Conservation (phyloP, 805 yeast species). For the Metschnikowia kofuensis region DNA sequence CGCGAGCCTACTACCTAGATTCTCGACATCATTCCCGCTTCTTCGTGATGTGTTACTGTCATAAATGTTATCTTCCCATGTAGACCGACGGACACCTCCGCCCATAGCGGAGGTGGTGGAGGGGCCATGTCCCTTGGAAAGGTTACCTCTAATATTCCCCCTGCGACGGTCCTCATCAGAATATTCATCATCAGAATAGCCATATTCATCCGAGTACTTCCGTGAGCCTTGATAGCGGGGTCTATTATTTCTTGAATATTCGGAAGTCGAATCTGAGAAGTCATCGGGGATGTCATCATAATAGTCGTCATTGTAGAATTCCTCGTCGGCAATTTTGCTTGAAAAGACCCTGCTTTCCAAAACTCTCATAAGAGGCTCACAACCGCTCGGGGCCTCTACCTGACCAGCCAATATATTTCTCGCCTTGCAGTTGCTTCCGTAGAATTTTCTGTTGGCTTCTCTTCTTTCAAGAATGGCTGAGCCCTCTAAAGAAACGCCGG, state of each 20-base stretch:
- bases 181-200: slow-evolving; percentile 36
- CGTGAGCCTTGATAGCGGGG: slow-evolving; percentile 17
- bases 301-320: slow-evolving; percentile 60
- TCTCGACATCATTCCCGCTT: slow-evolving; percentile 32
- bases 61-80: slow-evolving; percentile 88
- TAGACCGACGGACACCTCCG: slow-evolving; percentile 33
- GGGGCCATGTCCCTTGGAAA: slow-evolving; percentile 15
- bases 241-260: slow-evolving; percentile 24
- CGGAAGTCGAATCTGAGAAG: slow-evolving; percentile 57
- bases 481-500: slow-evolving; percentile 96
- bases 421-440: slow-evolving; percentile 88
- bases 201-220: slow-evolving; percentile 30
- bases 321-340: slow-evolving; percentile 46
- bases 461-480: slow-evolving; percentile 95
- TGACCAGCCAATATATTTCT: slow-evolving; percentile 78
- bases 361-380: slow-evolving; percentile 82
- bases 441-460: slow-evolving; percentile 93
- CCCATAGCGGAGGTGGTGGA: too few relatives aligned
- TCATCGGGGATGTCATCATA: slow-evolving; percentile 70
- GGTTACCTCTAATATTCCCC: slow-evolving; percentile 18
- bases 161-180: slow-evolving; percentile 34
- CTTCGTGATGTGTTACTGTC: slow-evolving; percentile 43
- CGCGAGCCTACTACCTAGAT: slow-evolving; percentile 33
- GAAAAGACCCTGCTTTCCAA: slow-evolving; percentile 82
- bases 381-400: slow-evolving; percentile 90